These are phyloP conservation scores for Xylaria venustula DNA, from an alignment of 495 filamentous ascomycete genomes.

Conservation along the genomic window DNA sequence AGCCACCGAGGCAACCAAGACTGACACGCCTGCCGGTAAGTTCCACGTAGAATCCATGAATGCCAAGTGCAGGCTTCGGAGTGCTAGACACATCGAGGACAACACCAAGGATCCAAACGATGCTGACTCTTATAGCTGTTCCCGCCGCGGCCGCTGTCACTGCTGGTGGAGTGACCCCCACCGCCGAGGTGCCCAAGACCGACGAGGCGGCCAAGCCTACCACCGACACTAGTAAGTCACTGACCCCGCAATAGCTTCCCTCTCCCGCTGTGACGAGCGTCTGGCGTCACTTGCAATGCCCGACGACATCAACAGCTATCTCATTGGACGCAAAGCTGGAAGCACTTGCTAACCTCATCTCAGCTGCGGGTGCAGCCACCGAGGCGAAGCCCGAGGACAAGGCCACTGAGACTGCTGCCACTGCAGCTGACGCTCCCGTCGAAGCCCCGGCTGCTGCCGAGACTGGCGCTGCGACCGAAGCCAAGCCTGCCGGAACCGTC, in stretches of 20 bases:
- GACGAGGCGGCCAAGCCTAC: constrained; percentile 5
- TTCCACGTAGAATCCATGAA: constrained; percentile 5
- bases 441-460: constrained; percentile 24
- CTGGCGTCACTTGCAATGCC: background rate
- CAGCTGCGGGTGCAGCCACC: constrained; percentile 5
- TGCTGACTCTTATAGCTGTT: constrained; percentile 4
- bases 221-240: constrained; percentile 5
- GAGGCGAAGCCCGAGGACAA: constrained; percentile 35
- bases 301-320: background rate
- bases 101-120: background rate
- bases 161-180: background rate
- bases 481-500: constrained; percentile 16
- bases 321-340: background rate
- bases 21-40: constrained; percentile 10
- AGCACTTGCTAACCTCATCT: constrained; percentile 5
- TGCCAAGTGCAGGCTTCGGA: background rate
- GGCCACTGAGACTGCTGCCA: constrained; percentile 19
- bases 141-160: background rate
- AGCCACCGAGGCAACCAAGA: constrained; percentile 19
- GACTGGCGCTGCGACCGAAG: constrained; percentile 14
- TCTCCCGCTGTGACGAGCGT: background rate
- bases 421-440: constrained; percentile 14
- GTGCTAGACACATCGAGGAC: background rate
- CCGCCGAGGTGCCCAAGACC: constrained; percentile 7
- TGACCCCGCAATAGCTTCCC: background rate